Base-by-base conservation (phyloP, 805 yeast species). In the Komagataella kurtzmanii region DNA sequence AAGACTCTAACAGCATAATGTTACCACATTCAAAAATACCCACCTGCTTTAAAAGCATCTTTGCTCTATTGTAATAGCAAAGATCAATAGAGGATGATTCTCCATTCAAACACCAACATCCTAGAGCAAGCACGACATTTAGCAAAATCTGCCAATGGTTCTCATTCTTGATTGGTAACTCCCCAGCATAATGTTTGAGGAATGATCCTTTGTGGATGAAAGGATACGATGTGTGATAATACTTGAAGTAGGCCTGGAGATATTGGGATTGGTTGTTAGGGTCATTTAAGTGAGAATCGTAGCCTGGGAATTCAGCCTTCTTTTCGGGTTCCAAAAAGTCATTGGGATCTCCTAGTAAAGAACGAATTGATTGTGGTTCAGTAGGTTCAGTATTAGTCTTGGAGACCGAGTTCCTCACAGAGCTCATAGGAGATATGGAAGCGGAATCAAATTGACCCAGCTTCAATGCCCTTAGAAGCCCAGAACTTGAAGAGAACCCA, bases 81-180 rank as follows among this genome's bases (percentile, higher is more conserved):
- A 79, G 54, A 58, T 82, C 86, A 45, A 74, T 67, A 51, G 70
- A 71, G 1, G 76, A 67, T 17, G 70, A 61, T 55, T 80, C 83
- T 12, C 82, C 83, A 56, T 76, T 72, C 8, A 74, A 55, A 60
- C 85, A 79, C 83, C 85, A 82, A 21, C 85, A 75, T 14, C 88
- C 89, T n/a, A 83, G 64, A 0, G 85, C 84, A 24, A 81, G 61
- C 0, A 82, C 79, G 0, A 82, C 72, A 58, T 81, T 76, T 46
- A 79, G 61, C 36, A 83, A 58, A 19, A 80, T 68, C 55, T 75
- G 75, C 80, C 82, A 80, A 19, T 72, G 68, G 45, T 68, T 70
- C 47, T 70, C 69, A 48, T 73, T 63, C 7, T 73, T 70, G 0
- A 75, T 64, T 24, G 73, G 68, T 3, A 70, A 50, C 52, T 68